Evolutionary conservation across 1,284 basidiomycete species (phyloP).

Genomic region (Ustilago tritici): DNA sequence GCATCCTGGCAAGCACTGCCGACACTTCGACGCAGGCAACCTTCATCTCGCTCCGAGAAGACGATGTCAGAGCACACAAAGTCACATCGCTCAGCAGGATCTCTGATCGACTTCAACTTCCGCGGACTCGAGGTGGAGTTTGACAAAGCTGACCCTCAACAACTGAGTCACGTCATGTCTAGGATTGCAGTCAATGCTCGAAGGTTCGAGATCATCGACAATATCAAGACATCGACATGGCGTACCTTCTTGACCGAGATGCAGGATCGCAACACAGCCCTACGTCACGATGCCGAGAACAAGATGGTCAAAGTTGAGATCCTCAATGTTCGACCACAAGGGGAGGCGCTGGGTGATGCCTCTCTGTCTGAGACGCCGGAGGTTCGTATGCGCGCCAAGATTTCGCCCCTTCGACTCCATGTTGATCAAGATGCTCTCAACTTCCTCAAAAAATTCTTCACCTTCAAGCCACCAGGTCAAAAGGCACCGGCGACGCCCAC

Average conservation of each 20-base stretch:
- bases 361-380: constrained; percentile 71
- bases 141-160: constrained; percentile 48
- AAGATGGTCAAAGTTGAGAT: constrained; percentile 93
- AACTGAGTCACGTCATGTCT: constrained; percentile 44
- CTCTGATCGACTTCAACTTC: constrained; percentile 87
- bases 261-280: constrained; percentile 32
- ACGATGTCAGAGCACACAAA: constrained; percentile 70
- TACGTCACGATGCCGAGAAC: constrained; percentile 85
- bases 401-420: constrained; percentile 83
- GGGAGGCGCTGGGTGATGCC: constrained; percentile 62
- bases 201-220: constrained; percentile 90
- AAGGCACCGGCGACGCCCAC: constrained; percentile 3
- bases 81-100: constrained; percentile 80
- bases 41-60: neutral
- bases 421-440: constrained; percentile 98
- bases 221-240: constrained; percentile 98
- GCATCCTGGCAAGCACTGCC: constrained; percentile 61
- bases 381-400: constrained; percentile 76
- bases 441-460: constrained; percentile 95
- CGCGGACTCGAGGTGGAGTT: constrained; percentile 74
- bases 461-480: constrained; percentile 76
- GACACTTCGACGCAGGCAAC: constrained; percentile 5
- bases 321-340: constrained; percentile 63
- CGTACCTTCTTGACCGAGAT: constrained; percentile 86
- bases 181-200: constrained; percentile 44